phyloP scores from a whole-genome alignment of 2,329 filamentous ascomycete species.

The Cadophora gregata region DNA sequence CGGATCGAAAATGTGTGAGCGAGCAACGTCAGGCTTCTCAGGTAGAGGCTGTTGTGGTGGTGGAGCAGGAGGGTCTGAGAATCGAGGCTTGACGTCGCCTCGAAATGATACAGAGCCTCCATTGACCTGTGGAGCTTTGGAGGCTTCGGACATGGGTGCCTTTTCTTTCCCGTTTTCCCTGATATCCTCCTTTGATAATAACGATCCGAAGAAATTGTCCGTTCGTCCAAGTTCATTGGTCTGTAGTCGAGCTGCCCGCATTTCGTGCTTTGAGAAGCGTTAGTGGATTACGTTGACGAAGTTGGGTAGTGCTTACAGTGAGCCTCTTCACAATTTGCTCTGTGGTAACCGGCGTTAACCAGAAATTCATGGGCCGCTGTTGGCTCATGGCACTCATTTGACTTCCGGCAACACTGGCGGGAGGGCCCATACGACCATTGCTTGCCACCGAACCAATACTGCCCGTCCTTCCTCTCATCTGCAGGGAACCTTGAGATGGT shows the following conservation, averaged over 20 bases:
- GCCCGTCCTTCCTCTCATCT: slow-evolving; percentile 72
- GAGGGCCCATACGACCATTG: slow-evolving; percentile 62
- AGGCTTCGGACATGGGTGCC: slow-evolving; percentile 52
- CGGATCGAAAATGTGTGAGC: slow-evolving; percentile 52
- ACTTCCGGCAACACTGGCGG: slow-evolving; percentile 59
- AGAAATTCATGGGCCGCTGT: slow-evolving; percentile 79
- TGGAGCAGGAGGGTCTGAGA: slow-evolving; percentile 91
- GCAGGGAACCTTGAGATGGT: slow-evolving; percentile 69
- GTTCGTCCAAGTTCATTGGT: slow-evolving; percentile 84
- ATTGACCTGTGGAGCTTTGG: slow-evolving; percentile 55
- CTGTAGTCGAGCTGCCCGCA: slow-evolving; percentile 88
- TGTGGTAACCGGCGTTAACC: slow-evolving; percentile 87
- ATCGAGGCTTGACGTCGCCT: slow-evolving; percentile 79
- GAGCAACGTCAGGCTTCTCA: slow-evolving; percentile 81
- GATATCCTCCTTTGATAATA: slow-evolving; percentile 74
- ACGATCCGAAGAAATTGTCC: slow-evolving; percentile 77
- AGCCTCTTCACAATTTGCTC: slow-evolving; percentile 88
- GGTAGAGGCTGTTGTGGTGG: slow-evolving; percentile 92
- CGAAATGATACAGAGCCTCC: slow-evolving; percentile 57
- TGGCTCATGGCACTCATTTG: slow-evolving; percentile 66
- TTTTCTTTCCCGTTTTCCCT: slow-evolving; percentile 59
- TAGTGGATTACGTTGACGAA: slow-evolving; percentile 34
- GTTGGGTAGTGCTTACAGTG: slow-evolving; percentile 38
- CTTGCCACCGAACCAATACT: slow-evolving; percentile 68
- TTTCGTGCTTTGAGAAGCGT: slow-evolving; percentile 71